Evolutionary conservation across 2,329 filamentous ascomycete species (phyloP), one percentile per base, ranked within the genome.

Genomic region (Fusarium nelsonii): DNA sequence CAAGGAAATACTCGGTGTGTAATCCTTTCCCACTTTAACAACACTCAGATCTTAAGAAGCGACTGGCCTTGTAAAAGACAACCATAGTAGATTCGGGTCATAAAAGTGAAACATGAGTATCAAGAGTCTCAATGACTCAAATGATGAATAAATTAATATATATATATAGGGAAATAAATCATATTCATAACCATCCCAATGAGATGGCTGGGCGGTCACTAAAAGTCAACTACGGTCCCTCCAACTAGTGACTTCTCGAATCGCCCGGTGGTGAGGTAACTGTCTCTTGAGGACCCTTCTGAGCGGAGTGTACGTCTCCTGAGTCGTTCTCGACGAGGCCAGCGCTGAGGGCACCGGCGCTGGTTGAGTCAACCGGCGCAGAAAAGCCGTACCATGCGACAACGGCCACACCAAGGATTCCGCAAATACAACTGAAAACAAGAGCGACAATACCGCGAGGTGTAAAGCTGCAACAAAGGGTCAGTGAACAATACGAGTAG

Each of bases 381-480:
- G 68, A 58, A 36, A 75, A 65, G 14, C 89, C 90, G 78, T 92
- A 94, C 79, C 90, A 90, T 3, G 84, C 85, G 58, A 96, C 89
- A 26, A 89, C 87, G 0, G 79, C 83, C 69, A 93, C 83, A 14
- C 92, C 92, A 9, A 92, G 73, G 48, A 94, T 82, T 6, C 91
- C 93, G 6, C 85, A 85, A 6, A 94, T 70, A 68, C 86, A 87
- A 74, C 90, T 92, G 76, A 95, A 94, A 8, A 91, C 90, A 70
- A 96, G 80, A 10, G 93, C 92, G 2, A 93, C 88, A 48, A 92
- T 91, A 9, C 92, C 93, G 33, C 85, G 84, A 0, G 90, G 78
- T 0, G 90, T 92, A 75, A 94, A 94, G 2, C 84, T 84, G n/a
- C 6, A 16, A 18, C 40, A 11, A 20, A 30, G 30, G 20, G 46